Evolutionary conservation across 164 flowering plant species (phyloP).

Genomic region (Tinospora cordifolia): DNA sequence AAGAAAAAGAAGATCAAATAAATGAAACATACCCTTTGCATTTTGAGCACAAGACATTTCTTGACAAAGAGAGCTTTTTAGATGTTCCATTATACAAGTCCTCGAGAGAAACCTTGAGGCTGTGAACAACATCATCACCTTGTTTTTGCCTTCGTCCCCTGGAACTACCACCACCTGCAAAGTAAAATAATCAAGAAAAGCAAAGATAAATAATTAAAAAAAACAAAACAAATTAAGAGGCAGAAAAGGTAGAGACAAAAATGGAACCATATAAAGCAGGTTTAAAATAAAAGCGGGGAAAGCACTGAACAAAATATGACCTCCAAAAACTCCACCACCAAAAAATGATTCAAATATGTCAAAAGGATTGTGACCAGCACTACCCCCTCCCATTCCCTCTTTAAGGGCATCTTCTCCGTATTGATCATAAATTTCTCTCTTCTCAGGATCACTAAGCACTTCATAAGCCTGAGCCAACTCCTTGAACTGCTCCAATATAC

Average conservation of each 20-base stretch:
- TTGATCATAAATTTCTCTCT: conserved; percentile 54
- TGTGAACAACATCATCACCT: conserved; percentile 63
- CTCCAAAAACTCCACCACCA: conserved; percentile 29
- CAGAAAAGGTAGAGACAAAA: not conserved
- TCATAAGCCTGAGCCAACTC: conserved; percentile 63
- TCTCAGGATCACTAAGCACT: conserved; percentile 58
- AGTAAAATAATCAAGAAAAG: not conserved
- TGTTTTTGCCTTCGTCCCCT: conserved; percentile 15
- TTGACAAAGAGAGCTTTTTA: conserved; percentile 52
- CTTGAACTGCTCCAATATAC: conserved; percentile 36
- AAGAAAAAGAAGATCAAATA: not conserved
- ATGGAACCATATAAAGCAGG: not conserved
- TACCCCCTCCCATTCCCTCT: conserved; percentile 60
- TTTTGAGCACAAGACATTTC: conserved; percentile 46
- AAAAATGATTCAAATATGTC: conserved; percentile 55
- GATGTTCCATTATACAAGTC: conserved; percentile 60
- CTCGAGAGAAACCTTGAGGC: conserved; percentile 55
- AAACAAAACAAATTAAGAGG: not conserved
- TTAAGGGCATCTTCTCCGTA: conserved; percentile 70
- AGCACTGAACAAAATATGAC: conserved; percentile 1
- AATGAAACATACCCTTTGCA: conserved; percentile 49
- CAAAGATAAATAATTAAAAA: not conserved
- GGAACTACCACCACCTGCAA: conserved; percentile 11
- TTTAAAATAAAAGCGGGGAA: not conserved
- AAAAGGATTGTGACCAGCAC: conserved; percentile 41